phyloP scores from a whole-genome alignment of 208 protist species.

The Leishmania amazonensis region DNA sequence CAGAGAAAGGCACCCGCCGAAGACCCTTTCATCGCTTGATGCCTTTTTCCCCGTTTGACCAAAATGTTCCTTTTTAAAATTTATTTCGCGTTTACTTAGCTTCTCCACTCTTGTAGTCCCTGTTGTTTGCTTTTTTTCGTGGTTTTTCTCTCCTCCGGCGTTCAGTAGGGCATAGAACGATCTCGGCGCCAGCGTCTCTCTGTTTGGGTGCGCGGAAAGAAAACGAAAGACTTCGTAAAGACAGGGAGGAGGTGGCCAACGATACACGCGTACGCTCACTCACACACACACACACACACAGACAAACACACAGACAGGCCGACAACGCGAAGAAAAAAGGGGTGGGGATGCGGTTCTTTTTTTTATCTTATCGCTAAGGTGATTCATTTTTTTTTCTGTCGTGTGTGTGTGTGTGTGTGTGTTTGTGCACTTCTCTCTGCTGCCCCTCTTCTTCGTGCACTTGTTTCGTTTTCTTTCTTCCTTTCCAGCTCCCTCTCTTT shows the following conservation, averaged over 20 bases:
- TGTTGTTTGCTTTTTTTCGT: conserved; percentile 1
- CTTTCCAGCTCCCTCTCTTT: background rate
- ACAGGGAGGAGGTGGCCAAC: background rate
- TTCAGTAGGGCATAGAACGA: background rate
- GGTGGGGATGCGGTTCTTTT: background rate
- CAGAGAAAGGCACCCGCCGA: background rate
- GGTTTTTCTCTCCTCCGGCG: background rate
- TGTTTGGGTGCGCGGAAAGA: background rate
- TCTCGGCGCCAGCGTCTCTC: background rate
- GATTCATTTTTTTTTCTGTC: background rate
- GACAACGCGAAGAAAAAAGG: background rate
- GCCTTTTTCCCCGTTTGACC: background rate
- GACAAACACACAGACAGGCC: background rate
- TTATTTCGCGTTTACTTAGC: background rate
- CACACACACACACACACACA: conserved; percentile 1
- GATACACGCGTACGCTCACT: background rate
- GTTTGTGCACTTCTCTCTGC: background rate
- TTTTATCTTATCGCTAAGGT: background rate
- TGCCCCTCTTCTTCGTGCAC: background rate
- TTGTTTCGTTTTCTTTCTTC: background rate
- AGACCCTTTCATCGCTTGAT: background rate
- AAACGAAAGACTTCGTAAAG: background rate
- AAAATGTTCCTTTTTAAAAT: background rate
- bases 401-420: too few relatives aligned
- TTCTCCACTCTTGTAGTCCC: background rate